Percentiles rank a stretch among this genome's conserved stretches.
Conservation (phyloP, 2,329 filamentous ascomycete genomes). For the Leptographium procerum region DNA sequence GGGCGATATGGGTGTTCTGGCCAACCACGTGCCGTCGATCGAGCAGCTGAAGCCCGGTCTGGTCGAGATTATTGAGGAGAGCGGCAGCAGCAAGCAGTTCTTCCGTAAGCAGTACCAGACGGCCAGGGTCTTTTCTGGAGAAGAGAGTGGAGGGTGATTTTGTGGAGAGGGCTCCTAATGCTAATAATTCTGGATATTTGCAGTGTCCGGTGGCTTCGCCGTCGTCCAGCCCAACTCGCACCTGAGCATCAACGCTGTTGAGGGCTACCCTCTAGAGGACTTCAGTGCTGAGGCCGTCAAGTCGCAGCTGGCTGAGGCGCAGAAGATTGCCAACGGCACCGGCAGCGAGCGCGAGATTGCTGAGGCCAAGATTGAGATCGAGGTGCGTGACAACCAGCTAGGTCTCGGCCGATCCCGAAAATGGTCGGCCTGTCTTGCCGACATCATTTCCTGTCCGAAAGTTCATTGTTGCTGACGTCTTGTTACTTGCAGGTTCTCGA, state of each 20-base stretch:
- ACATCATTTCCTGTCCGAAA: background rate
- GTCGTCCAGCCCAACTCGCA: constrained; percentile 90
- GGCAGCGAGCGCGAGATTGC: constrained; percentile 96
- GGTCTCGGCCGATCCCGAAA: too few relatives aligned
- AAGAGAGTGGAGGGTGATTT: background rate
- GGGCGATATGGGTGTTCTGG: constrained; percentile 98
- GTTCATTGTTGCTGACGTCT: too few relatives aligned
- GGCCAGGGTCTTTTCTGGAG: background rate
- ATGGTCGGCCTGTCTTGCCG: background rate
- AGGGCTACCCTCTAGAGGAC: constrained; percentile 88
- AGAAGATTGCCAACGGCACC: constrained; percentile 82
- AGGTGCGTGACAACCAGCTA: constrained; percentile 47
- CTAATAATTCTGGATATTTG: background rate
- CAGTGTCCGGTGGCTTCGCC: constrained; percentile 94
- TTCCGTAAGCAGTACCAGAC: constrained; percentile 61
- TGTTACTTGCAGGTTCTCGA: constrained; percentile 55
- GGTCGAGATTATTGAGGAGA: constrained; percentile 92
- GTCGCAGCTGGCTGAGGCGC: constrained; percentile 84
- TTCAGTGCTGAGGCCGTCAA: constrained; percentile 88
- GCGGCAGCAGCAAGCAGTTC: constrained; percentile 83
- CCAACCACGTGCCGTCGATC: constrained; percentile 96
- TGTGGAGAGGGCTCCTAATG: background rate
- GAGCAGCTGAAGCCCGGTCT: constrained; percentile 97
- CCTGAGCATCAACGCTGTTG: constrained; percentile 96
- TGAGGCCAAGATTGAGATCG: constrained; percentile 97